Percentiles rank a stretch among this genome's conserved stretches.
These are phyloP conservation scores for Globisporangium viniferum DNA, from an alignment of 352 stramenopile species.

Conservation along the genomic window DNA sequence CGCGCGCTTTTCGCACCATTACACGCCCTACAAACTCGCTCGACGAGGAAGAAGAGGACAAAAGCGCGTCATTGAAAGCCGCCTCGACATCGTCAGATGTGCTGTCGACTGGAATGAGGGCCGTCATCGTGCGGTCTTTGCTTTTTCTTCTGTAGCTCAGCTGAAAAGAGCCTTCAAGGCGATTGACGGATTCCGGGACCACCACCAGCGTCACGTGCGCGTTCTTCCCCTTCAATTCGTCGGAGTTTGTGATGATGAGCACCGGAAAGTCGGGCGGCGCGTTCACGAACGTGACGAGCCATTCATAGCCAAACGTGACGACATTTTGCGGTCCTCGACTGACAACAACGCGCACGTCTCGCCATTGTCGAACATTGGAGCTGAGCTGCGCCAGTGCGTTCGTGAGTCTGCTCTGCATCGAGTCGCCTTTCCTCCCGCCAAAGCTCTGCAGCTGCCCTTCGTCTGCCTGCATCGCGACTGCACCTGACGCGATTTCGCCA, in stretches of 20 bases:
- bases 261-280: conserved; percentile 24
- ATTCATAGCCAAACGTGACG: conserved; percentile 12
- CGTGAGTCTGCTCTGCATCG: conserved; percentile 26
- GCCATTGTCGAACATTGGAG: neutral
- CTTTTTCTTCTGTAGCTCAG: conserved; percentile 13
- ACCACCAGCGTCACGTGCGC: conserved; percentile 9
- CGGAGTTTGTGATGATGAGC: conserved; percentile 14
- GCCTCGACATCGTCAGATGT: conserved; percentile 9
- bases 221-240: conserved; percentile 6
- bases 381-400: conserved; percentile 11
- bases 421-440: conserved; percentile 27
- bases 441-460: conserved; percentile 24
- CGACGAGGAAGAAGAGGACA: neutral
- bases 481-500: conserved; percentile 25
- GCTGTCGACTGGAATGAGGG: conserved; percentile 9
- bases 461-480: conserved; percentile 29
- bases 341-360: conserved; percentile 9
- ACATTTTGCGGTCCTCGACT: conserved; percentile 8
- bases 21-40: conserved; percentile 6
- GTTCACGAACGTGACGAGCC: conserved; percentile 30
- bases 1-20: conserved; percentile 12
- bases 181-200: conserved; percentile 15
- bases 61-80: conserved; percentile 12
- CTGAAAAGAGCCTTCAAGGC: conserved; percentile 20
- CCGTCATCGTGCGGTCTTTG: neutral